These are phyloP conservation scores for Alisma plantagoaquatica DNA, from an alignment of 106 monocot species.

Conservation along the genomic window DNA sequence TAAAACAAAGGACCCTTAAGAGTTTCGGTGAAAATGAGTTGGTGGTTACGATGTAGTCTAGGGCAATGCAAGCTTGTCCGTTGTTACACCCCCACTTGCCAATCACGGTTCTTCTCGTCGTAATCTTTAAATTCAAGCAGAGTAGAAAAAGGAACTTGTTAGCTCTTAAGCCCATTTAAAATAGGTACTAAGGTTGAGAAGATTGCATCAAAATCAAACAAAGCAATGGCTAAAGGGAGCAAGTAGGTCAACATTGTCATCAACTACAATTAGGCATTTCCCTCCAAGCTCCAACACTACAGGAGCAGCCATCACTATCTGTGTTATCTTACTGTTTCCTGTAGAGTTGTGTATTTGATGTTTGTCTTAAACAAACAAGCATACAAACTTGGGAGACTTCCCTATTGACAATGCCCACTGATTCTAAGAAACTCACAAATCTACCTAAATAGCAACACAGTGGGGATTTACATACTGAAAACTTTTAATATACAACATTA, in stretches of 20 bases:
- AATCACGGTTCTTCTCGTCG: slow-evolving; percentile 12
- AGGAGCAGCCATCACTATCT: slow-evolving; percentile 25
- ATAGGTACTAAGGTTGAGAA: neutral
- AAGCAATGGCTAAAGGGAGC: too few species aligned
- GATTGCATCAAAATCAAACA: neutral
- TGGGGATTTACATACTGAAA: neutral
- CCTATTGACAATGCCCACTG: neutral
- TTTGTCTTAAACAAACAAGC: neutral
- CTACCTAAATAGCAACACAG: neutral
- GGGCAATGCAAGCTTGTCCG: slow-evolving; percentile 21
- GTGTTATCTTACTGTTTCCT: slow-evolving; percentile 15
- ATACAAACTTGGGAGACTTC: neutral
- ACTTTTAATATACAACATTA: neutral
- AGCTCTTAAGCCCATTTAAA: neutral
- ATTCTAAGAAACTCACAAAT: neutral
- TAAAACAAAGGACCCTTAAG: neutral
- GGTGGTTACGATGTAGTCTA: slow-evolving; percentile 16
- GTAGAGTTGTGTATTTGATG: too few species aligned
- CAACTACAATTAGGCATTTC: slow-evolving; percentile 21
- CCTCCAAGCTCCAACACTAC: slow-evolving; percentile 27
- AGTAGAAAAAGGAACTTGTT: neutral
- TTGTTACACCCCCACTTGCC: slow-evolving; percentile 27
- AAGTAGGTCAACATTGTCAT: slow-evolving; percentile 9
- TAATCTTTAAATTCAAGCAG: slow-evolving; percentile 3
- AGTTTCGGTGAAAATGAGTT: slow-evolving; percentile 14